These are phyloP conservation scores for Coemansia sp. DNA, from an alignment of 192 early-diverging fungal genomes.

Conservation along the genomic window DNA sequence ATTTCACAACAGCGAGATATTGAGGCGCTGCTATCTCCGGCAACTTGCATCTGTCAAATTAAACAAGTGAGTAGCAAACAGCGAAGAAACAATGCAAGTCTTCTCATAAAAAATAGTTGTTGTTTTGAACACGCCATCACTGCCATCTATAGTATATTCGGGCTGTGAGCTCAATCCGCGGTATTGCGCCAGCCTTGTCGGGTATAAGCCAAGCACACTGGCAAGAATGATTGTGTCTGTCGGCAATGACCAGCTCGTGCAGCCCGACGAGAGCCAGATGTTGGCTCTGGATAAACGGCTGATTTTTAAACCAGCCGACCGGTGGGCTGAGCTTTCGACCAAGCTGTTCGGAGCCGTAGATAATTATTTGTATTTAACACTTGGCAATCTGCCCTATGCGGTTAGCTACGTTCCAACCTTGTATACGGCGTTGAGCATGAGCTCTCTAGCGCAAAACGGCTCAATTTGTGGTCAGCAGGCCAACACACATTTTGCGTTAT, in stretches of 20 bases:
- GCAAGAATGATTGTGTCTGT: not conserved
- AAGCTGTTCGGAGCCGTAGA: not conserved
- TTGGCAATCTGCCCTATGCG: not conserved
- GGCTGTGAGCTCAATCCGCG: slow-evolving; percentile 12
- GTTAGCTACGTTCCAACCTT: slow-evolving; percentile 10
- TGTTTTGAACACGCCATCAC: no score
- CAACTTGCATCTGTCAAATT: no score
- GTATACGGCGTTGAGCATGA: slow-evolving; percentile 10
- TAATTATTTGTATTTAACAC: not conserved
- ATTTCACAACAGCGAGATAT: no score
- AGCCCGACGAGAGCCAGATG: not conserved
- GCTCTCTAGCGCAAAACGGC: slow-evolving; percentile 5
- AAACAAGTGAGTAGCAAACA: no score
- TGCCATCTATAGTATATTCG: no score
- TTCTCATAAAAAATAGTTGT: no score
- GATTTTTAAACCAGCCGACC: not conserved
- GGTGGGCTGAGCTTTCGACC: not conserved
- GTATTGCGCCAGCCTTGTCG: not conserved
- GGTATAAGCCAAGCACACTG: slow-evolving; percentile 2
- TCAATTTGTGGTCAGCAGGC: slow-evolving; percentile 12
- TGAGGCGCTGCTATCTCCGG: no score
- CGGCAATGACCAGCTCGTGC: not conserved
- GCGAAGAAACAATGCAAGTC: no score
- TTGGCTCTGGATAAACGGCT: not conserved
- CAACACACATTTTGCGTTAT: not conserved